Evolutionary conservation across 164 flowering plant genomes (phyloP), one percentile per base, ranked within the genome.

Genomic region (Nymphaea colorata): DNA sequence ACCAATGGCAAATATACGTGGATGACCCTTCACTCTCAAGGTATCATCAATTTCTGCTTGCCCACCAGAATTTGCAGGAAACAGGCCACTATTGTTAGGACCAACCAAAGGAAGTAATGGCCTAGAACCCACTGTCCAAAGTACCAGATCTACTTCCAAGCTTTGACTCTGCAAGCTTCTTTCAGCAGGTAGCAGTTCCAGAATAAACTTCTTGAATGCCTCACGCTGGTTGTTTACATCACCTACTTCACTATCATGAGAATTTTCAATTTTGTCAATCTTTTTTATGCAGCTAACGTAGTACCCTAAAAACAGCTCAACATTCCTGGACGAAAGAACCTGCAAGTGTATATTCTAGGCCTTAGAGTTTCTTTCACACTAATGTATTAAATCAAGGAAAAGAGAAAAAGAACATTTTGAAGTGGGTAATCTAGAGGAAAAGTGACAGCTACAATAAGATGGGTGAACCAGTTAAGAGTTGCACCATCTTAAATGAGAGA

Each of bases 31-130:
- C 41, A 94, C 99, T 62, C 89, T 91, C 59, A 94, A 95, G 68
- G 96, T 94, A 77, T 94, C 99, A 81, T 88, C 95, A 44, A 93
- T 91, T 73, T 94, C 99, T 65, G 93, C 89, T 81, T 94, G 98
- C 63, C 99, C 99, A 67, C 91, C 82, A 57, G 76, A 79, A 82
- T 83, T 94, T 43, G 87, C 69, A 67, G 97, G 96, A 78, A 94
- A 80, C 36, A 72, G 69, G 66, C 75, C 78, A 45, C 44, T 66
- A 62, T 79, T 76, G 62, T 67, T 12, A 18, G 81, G 71, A 71
- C 83, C 93, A 59, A 87, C 42, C 44, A 77, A 51, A 68, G 98
- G 88, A 77, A 94, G 83, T 55, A 78, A 76, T 65, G 99, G 86
- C 75, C 86, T 88, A 61, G 87, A 81, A 4, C 97, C 99, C 67